phyloP scores from a whole-genome alignment of 305 asterid species.

The Fraxinus velutina region DNA sequence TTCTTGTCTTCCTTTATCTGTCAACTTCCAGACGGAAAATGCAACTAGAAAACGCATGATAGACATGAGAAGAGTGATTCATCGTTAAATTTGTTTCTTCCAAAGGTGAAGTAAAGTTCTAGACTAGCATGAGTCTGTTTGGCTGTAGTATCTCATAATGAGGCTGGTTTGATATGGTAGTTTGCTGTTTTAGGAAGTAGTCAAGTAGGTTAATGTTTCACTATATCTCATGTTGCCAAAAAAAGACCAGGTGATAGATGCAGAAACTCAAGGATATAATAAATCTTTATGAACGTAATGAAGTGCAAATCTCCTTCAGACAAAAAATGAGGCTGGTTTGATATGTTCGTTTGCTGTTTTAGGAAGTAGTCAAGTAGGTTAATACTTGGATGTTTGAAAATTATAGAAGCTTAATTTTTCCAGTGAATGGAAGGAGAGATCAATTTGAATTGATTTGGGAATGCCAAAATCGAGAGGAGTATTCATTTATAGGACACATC shows the following conservation, averaged over 20 bases:
- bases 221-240: no score
- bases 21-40: neutral
- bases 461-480: neutral
- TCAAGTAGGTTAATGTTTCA: no score
- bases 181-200: no score
- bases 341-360: no score
- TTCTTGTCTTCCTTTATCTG: neutral
- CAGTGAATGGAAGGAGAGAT: neutral
- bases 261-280: no score
- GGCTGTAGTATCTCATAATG: neutral
- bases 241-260: no score
- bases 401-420: neutral
- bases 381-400: neutral
- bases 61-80: neutral
- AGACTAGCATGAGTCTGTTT: neutral
- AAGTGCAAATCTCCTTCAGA: neutral
- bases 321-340: neutral
- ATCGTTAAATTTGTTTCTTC: neutral
- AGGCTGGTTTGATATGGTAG: neutral
- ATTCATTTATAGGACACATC: neutral
- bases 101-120: neutral
- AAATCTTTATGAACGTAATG: no score
- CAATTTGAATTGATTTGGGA: neutral
- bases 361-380: no score
- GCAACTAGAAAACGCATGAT: neutral